Conservation (phyloP, 257 asterid genomes). For the Solanum piurae region DNA sequence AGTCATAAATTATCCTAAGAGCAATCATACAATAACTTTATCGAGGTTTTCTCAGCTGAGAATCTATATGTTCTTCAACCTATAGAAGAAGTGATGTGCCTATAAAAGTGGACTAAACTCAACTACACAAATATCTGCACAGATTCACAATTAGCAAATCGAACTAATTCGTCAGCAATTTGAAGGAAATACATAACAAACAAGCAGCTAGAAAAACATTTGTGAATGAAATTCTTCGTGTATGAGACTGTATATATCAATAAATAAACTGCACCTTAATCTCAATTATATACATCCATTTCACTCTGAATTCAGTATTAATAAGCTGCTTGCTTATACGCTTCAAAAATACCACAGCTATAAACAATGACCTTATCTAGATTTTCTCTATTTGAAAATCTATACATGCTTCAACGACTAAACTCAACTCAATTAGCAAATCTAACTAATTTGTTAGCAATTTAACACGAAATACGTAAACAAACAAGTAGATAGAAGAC, state of each 20-base stretch:
- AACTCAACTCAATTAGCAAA: neutral
- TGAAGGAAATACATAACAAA: neutral
- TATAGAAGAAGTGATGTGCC: neutral
- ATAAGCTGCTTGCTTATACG: neutral
- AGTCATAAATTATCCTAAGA: neutral
- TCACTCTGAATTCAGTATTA: neutral
- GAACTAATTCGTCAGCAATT: neutral
- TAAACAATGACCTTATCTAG: neutral
- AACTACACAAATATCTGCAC: neutral
- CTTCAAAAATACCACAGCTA: neutral
- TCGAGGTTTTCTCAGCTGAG: neutral
- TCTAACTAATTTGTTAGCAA: neutral
- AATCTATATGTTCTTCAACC: neutral
- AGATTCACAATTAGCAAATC: neutral
- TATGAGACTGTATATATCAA: neutral
- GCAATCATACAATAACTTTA: neutral
- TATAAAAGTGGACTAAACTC: neutral
- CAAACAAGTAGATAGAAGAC: neutral
- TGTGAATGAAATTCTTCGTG: neutral
- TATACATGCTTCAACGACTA: neutral
- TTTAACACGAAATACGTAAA: neutral
- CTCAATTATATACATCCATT: neutral
- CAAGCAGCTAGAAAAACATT: neutral
- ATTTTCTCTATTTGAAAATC: neutral
- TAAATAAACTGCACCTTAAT: neutral